These are phyloP conservation scores for Pichia californica DNA, from an alignment of 805 yeast species.

Conservation along the genomic window DNA sequence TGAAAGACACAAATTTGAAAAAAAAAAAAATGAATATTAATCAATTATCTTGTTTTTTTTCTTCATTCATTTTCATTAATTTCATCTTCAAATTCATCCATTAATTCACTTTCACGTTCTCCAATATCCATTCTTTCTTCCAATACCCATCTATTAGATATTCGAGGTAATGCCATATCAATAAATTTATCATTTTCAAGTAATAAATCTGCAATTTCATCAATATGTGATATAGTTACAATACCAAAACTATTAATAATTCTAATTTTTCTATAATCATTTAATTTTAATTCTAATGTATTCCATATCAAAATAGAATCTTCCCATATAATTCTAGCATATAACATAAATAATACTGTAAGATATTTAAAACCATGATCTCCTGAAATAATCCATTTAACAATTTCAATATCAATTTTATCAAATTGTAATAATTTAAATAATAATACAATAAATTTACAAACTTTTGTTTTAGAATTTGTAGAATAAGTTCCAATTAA, in stretches of 20 bases:
- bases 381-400: slow-evolving; percentile 41
- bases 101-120: slow-evolving; percentile 34
- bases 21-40: too few relatives aligned
- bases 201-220: slow-evolving; percentile 65
- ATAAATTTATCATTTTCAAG: slow-evolving; percentile 52
- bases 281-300: slow-evolving; percentile 46
- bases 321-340: slow-evolving; percentile 43
- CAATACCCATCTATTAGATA: slow-evolving; percentile 36
- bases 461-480: slow-evolving; percentile 45
- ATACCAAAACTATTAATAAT: slow-evolving; percentile 31
- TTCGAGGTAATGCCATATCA: slow-evolving; percentile 67
- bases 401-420: slow-evolving; percentile 50
- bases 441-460: slow-evolving; percentile 69
- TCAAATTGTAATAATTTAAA: slow-evolving; percentile 71
- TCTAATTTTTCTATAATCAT: slow-evolving; percentile 68
- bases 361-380: slow-evolving; percentile 76
- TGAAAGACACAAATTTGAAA: too few relatives aligned
- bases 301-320: background rate
- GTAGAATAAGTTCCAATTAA: slow-evolving; percentile 42
- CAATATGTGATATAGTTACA: slow-evolving; percentile 50
- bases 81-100: slow-evolving; percentile 28
- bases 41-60: background rate
- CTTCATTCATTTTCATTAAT: slow-evolving; percentile 3
- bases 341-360: slow-evolving; percentile 63
- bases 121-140: slow-evolving; percentile 37